phyloP scores from a whole-genome alignment of 441 rosid species.

The Aleurites moluccanus region DNA sequence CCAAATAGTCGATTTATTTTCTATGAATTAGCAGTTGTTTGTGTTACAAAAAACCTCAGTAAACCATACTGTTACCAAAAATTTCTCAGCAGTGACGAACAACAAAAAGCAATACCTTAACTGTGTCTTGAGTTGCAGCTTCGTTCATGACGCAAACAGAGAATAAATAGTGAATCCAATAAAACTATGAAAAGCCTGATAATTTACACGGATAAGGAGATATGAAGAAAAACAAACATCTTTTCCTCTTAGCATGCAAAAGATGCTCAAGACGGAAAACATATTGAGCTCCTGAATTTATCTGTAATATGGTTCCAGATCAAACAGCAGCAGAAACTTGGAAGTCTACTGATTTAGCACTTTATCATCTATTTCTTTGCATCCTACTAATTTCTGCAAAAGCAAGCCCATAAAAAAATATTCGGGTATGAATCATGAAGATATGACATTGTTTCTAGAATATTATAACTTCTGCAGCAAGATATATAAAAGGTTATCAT shows the following conservation, averaged over 20 bases:
- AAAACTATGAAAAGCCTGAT: background rate
- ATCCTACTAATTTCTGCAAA: slow-evolving; percentile 84
- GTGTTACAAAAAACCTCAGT: background rate
- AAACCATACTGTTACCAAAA: background rate
- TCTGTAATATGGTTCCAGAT: slow-evolving; percentile 1
- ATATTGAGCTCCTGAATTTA: background rate
- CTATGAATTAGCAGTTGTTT: background rate
- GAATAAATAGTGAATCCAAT: background rate
- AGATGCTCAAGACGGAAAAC: background rate
- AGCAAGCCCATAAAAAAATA: background rate
- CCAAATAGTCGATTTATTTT: background rate
- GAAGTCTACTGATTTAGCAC: slow-evolving; percentile 70
- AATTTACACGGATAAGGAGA: slow-evolving; percentile 3
- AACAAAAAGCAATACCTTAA: background rate
- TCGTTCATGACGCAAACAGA: background rate
- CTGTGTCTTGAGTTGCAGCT: background rate
- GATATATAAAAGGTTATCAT: background rate
- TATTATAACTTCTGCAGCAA: background rate
- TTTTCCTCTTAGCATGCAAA: background rate
- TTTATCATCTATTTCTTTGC: slow-evolving; percentile 91
- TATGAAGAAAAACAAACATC: background rate
- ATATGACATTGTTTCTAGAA: background rate
- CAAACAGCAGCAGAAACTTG: slow-evolving; percentile 46
- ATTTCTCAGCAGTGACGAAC: background rate
- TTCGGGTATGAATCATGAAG: background rate